These are phyloP conservation scores for Trichophyton mentagrophytes DNA, from an alignment of 2,329 filamentous ascomycete genomes.

Conservation along the genomic window DNA sequence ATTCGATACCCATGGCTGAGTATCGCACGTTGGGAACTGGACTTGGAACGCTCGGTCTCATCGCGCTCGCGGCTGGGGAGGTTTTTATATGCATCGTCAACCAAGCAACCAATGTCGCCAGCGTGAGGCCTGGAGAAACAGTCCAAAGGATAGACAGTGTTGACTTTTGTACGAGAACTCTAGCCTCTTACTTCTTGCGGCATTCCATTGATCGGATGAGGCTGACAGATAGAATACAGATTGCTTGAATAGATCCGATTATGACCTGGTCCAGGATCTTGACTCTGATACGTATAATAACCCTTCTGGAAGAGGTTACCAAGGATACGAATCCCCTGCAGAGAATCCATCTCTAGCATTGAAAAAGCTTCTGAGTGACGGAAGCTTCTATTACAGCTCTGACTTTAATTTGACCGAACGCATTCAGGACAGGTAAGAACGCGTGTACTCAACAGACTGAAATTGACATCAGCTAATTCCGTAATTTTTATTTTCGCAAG, in stretches of 20 bases:
- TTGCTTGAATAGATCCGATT: conserved; percentile 75
- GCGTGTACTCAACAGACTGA: neutral
- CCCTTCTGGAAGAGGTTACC: conserved; percentile 38
- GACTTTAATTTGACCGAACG: conserved; percentile 94
- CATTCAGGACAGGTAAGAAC: conserved; percentile 63
- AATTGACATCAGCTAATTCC: conserved; percentile 8
- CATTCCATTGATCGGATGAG: neutral
- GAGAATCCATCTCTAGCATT: conserved; percentile 86
- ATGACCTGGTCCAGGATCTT: conserved; percentile 59
- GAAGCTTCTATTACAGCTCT: conserved; percentile 96
- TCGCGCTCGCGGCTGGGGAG: conserved; percentile 61
- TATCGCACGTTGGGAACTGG: conserved; percentile 68
- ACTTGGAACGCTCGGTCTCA: conserved; percentile 76
- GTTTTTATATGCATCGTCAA: conserved; percentile 88
- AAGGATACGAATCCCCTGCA: conserved; percentile 54
- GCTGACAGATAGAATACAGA: conserved; percentile 37
- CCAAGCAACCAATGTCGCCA: conserved; percentile 63
- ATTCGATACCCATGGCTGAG: conserved; percentile 53
- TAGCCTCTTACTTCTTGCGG: conserved; percentile 2
- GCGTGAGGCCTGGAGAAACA: conserved; percentile 72
- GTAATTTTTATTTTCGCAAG: conserved; percentile 30
- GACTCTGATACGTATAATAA: conserved; percentile 41
- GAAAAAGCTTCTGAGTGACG: conserved; percentile 82
- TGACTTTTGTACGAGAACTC: conserved; percentile 51
- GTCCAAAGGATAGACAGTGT: conserved; percentile 77